phyloP scores from a whole-genome alignment of 345 rosid species.

The Turnera subulata region DNA sequence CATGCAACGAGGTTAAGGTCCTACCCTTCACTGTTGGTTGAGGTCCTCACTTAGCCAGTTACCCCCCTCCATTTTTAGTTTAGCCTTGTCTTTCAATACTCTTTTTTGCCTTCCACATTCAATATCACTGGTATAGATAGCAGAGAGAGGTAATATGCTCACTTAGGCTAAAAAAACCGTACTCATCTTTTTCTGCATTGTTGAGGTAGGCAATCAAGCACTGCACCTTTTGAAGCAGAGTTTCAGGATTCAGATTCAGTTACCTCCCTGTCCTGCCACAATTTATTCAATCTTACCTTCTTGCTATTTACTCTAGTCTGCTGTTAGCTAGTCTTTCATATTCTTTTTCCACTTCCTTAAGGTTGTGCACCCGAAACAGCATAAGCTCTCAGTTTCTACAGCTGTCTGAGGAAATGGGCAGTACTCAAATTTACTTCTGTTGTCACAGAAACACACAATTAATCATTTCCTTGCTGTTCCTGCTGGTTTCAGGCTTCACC shows the following conservation, averaged over 20 bases:
- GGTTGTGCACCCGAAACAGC: no score
- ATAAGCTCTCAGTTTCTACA: background rate
- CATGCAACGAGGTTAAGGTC: conserved; percentile 37
- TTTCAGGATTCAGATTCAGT: conserved; percentile 26
- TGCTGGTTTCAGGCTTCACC: conserved; percentile 32
- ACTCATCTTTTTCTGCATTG: conserved; percentile 11
- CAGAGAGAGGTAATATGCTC: no score
- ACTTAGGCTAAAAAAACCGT: conserved; percentile 1
- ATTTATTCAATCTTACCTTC: conserved; percentile 17
- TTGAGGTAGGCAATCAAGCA: conserved; percentile 29
- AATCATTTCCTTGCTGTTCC: conserved; percentile 27
- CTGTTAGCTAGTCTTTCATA: background rate
- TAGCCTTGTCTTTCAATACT: conserved; percentile 11
- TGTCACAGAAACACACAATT: conserved; percentile 25
- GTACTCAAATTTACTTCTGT: conserved; percentile 19
- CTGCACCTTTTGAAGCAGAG: conserved; percentile 22
- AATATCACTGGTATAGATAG: conserved; percentile 3
- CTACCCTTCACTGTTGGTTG: conserved; percentile 27
- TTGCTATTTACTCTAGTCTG: conserved; percentile 11
- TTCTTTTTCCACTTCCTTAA: conserved; percentile 1
- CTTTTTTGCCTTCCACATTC: conserved; percentile 31
- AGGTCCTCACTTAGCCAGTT: conserved; percentile 13
- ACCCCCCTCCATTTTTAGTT: conserved; percentile 2
- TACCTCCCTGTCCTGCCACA: conserved; percentile 8
- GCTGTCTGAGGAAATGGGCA: conserved; percentile 29